These are phyloP conservation scores for Pythium periplocum DNA, from an alignment of 352 stramenopile genomes.

Conservation along the genomic window DNA sequence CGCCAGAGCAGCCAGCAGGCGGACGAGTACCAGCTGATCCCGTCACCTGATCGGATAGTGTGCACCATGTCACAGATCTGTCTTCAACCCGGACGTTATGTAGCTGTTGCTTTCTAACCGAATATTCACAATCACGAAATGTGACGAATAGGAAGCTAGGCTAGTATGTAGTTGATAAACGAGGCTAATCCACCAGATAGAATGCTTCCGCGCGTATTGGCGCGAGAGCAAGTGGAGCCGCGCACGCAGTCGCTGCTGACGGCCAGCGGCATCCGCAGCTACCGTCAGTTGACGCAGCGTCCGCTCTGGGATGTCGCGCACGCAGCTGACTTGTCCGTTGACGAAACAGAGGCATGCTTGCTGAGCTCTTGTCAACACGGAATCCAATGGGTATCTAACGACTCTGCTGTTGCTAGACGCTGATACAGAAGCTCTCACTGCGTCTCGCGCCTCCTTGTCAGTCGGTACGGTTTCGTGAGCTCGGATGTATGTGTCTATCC, in stretches of 20 bases:
- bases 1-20: too few species aligned
- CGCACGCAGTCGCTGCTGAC: slow-evolving; percentile 34
- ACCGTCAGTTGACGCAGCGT: slow-evolving; percentile 45
- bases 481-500: slow-evolving; percentile 1
- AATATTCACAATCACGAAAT: too few species aligned
- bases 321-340: slow-evolving; percentile 56
- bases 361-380: too few species aligned
- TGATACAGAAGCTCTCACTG: slow-evolving; percentile 51
- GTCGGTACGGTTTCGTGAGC: slow-evolving; percentile 24
- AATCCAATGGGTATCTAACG: too few species aligned
- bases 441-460: slow-evolving; percentile 38
- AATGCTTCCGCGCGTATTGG: slow-evolving; percentile 61
- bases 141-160: too few species aligned
- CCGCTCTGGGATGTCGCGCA: slow-evolving; percentile 62
- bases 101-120: too few species aligned
- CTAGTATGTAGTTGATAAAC: background rate
- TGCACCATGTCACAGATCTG: too few species aligned
- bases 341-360: slow-evolving; percentile 29
- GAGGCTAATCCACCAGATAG: background rate
- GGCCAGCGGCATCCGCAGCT: slow-evolving; percentile 44
- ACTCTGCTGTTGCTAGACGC: slow-evolving; percentile 19
- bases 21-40: too few species aligned
- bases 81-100: too few species aligned
- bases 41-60: too few species aligned
- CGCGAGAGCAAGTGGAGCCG: slow-evolving; percentile 47